Evolutionary conservation across 2,329 filamentous ascomycete genomes (phyloP).

Genomic region (Xylariales sp.): DNA sequence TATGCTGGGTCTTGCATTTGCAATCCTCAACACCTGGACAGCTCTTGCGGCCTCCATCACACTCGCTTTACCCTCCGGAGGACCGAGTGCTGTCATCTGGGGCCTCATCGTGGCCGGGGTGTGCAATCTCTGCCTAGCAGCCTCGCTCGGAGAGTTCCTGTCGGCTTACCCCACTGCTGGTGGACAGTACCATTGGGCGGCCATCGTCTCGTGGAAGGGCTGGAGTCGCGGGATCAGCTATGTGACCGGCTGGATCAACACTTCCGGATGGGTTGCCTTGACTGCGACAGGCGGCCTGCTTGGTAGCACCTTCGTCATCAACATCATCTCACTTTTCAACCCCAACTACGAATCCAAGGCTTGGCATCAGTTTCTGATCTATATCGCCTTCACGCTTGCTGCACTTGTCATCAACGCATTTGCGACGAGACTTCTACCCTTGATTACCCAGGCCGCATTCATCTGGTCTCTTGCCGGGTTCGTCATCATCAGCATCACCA

Average conservation of each 20-base stretch:
- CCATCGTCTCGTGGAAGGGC: conserved; percentile 54
- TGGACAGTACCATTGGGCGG: conserved; percentile 70
- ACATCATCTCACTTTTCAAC: conserved; percentile 59
- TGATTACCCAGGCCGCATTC: conserved; percentile 64
- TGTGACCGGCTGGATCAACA: conserved; percentile 69
- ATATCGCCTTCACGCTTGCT: conserved; percentile 57
- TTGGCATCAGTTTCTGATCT: conserved; percentile 73
- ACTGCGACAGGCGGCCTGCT: conserved; percentile 65
- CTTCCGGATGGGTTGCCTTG: conserved; percentile 66
- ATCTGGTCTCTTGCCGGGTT: conserved; percentile 68
- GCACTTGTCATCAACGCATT: conserved; percentile 64
- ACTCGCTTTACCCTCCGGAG: conserved; percentile 61
- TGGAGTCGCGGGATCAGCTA: conserved; percentile 62
- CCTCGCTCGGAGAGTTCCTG: conserved; percentile 66
- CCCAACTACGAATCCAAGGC: conserved; percentile 50
- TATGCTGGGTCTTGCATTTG: conserved; percentile 44
- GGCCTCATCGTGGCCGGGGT: conserved; percentile 59
- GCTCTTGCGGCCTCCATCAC: conserved; percentile 42
- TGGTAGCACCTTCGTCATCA: conserved; percentile 61
- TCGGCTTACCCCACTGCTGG: conserved; percentile 58
- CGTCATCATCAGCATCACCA: conserved; percentile 63
- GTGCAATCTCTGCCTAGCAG: conserved; percentile 66
- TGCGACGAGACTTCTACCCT: conserved; percentile 55
- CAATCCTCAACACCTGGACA: conserved; percentile 45
- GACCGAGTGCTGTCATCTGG: conserved; percentile 69